Conservation (phyloP, 2,329 filamentous ascomycete species). For the Xylariaceae sp. region DNA sequence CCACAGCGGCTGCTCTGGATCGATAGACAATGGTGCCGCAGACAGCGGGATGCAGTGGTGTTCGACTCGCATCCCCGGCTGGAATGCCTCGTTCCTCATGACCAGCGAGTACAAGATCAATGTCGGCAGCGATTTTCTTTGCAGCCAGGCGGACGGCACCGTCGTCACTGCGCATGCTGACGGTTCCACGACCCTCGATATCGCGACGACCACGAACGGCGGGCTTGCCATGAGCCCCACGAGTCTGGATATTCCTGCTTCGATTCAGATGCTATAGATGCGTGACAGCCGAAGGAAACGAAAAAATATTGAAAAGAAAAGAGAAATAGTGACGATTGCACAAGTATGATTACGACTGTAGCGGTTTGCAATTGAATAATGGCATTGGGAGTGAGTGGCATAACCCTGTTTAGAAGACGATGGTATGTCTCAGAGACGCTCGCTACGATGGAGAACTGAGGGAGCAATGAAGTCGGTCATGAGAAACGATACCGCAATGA, state of each 20-base stretch:
- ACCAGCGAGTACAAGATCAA: conserved; percentile 15
- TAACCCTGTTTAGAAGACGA: too few relatives aligned
- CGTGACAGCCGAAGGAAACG: neutral
- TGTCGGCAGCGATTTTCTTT: conserved; percentile 17
- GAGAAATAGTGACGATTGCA: neutral
- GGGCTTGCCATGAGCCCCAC: conserved; percentile 11
- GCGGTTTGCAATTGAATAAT: too few relatives aligned
- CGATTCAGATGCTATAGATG: conserved; percentile 7
- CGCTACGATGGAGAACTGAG: too few relatives aligned
- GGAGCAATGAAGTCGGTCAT: too few relatives aligned
- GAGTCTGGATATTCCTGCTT: conserved; percentile 4
- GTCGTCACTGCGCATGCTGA: conserved; percentile 16
- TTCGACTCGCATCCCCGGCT: conserved; percentile 17
- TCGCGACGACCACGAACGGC: conserved; percentile 6
- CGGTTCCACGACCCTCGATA: conserved; percentile 6
- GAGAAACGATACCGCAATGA: too few relatives aligned
- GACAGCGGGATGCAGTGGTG: conserved; percentile 21
- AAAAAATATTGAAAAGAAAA: neutral
- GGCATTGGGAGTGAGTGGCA: too few relatives aligned
- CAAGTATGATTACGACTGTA: too few relatives aligned
- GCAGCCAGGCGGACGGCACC: conserved; percentile 13
- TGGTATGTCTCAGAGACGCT: too few relatives aligned
- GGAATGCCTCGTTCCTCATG: conserved; percentile 20
- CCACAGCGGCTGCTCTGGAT: conserved; percentile 20
- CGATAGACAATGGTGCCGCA: conserved; percentile 8